Base-by-base conservation (phyloP, 2,329 filamentous ascomycete genomes). In the Penicillium sp. region DNA sequence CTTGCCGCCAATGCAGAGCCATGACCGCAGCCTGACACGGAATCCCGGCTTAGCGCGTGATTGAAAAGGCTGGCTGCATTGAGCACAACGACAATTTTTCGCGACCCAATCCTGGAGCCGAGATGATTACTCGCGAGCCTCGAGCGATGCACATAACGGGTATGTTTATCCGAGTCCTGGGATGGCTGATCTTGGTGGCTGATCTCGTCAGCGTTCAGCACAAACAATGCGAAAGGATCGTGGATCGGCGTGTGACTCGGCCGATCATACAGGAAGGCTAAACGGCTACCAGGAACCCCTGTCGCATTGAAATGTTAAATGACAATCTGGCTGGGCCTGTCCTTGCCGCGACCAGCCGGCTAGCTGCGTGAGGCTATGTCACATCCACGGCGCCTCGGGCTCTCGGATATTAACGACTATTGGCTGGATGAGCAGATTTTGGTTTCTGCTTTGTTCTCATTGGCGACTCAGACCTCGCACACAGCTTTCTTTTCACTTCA, bases 41-140 rank as follows among this genome's bases (percentile, higher is more conserved):
- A 62, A 64, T 66, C 47, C 57, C 45, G 57, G 55, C 36, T 47
- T 58, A 61, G 62, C 59, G 65, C 58, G 67, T 70, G 68, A 70
- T 71, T 57, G 57, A 50, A 27, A 53, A 64, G 68, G 64, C 47
- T 64, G 58, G 64, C 59, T 71, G 68, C 68, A 71, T 36, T 13
- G 62, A 34, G 10, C 32, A 43, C 29, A 53, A 29, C 22, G 50
- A 53, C 42, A 45, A 8, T 24, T 27, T 48, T 29, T 42, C 47
- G 44, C 34, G 40, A 18, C 14, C 18, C 49, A 45, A 46, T 36
- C 16, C 21, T 46, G 11, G 44, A 24, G 18, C 21, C 32, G 44
- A 47, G 11, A 34, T 27, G 24, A 27, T 2, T 5, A 8, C 24
- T 8, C 4, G 24, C 3, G 24, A 27, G 24, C 24, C 24, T 27